Evolutionary conservation across 2,329 filamentous ascomycete genomes (phyloP), one percentile per base, ranked within the genome.

Genomic region (Plenodomus lindquistii): DNA sequence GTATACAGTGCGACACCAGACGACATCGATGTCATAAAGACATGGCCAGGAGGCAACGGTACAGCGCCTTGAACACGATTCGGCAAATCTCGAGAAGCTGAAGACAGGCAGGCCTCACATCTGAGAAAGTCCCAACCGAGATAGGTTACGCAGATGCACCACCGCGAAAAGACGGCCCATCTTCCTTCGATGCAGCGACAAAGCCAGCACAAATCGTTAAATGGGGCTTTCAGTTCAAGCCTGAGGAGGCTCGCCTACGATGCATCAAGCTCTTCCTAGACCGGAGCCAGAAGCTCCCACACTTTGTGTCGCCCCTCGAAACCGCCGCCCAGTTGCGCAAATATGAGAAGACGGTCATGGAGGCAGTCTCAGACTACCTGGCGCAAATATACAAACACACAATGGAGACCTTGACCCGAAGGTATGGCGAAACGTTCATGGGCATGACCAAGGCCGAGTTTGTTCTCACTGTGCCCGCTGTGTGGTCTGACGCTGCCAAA

Each of bases 191-290:
- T 22, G 43, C 57, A 34, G 44, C 47, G 15, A 21, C 50, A 21
- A 62, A 66, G 37, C 48, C 64, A 21, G 17, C 57, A 24, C 54
- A 56, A 54, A 56, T 52, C 8, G 71, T 77, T 43, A 87, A 86
- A 82, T 93, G 89, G 89, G 89, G 89, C 0, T 92, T 91, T 69
- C 87, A 92, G 69, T 89, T 91, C 78, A 86, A 85, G 62, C 87
- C 88, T 1, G 86, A 91, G 63, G 87, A 91, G 71, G 80, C 85
- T 38, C 82, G 88, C 17, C 79, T 93, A 21, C 85, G 88, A 10
- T 93, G 89, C 68, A 90, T 93, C 76, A 93, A 93, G 77, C 81
- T 93, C 19, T 91, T 92, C 65, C 84, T 93, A 29, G 89, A 93
- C 69, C 84, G 87, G 18, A 85, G 86, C 37, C 89, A 92, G 71